Conservation (phyloP, 2,329 filamentous ascomycete species). For the Furcasterigmium furcatum region DNA sequence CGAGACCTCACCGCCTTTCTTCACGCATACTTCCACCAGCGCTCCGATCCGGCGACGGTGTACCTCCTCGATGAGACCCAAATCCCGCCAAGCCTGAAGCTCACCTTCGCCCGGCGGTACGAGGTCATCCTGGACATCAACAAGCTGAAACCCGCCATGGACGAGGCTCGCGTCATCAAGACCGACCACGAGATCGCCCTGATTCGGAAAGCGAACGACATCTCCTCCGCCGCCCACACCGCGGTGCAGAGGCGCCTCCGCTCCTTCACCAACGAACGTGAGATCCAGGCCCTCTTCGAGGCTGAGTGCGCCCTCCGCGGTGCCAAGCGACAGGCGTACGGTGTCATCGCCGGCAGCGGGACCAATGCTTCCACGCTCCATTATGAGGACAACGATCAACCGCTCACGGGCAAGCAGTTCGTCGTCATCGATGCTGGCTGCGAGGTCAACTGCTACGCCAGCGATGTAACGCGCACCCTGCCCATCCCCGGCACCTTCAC, state of each 20-base stretch:
- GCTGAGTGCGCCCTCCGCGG: slow-evolving; percentile 69
- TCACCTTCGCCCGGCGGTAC: slow-evolving; percentile 16
- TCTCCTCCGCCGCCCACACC: slow-evolving; percentile 75
- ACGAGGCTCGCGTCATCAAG: slow-evolving; percentile 78
- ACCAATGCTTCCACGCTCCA: slow-evolving; percentile 82
- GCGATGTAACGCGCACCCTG: slow-evolving; percentile 86
- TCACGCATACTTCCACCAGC: slow-evolving; percentile 34
- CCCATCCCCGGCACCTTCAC: slow-evolving; percentile 68
- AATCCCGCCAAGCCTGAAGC: slow-evolving; percentile 24
- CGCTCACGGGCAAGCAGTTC: slow-evolving; percentile 66
- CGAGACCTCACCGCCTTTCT: slow-evolving; percentile 47
- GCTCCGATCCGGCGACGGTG: slow-evolving; percentile 31
- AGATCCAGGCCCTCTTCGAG: slow-evolving; percentile 78
- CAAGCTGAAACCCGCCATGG: slow-evolving; percentile 67
- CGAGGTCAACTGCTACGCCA: slow-evolving; percentile 83
- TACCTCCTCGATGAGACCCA: slow-evolving; percentile 44
- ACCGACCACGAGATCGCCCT: slow-evolving; percentile 80
- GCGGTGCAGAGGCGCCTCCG: slow-evolving; percentile 65
- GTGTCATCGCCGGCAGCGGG: slow-evolving; percentile 83
- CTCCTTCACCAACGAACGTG: slow-evolving; percentile 69
- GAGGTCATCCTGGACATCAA: slow-evolving; percentile 41
- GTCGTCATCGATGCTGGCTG: slow-evolving; percentile 85
- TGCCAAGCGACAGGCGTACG: slow-evolving; percentile 78
- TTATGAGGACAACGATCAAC: slow-evolving; percentile 76
- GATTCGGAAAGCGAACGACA: slow-evolving; percentile 75